These are phyloP conservation scores for Claviceps digitariae DNA, from an alignment of 2,329 filamentous ascomycete genomes.

Conservation along the genomic window DNA sequence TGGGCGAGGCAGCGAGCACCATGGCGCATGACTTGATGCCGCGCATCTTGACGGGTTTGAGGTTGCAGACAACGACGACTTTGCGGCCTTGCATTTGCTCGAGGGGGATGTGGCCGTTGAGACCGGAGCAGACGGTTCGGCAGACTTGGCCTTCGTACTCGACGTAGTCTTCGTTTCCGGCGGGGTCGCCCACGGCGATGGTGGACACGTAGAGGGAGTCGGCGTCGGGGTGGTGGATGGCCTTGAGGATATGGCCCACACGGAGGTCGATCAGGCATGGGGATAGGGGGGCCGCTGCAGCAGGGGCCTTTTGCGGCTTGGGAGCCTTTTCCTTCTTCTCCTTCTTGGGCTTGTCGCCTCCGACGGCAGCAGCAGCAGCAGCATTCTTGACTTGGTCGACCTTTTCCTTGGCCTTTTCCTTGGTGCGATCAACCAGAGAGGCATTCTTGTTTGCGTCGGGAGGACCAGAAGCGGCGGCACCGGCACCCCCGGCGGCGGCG, in stretches of 20 bases:
- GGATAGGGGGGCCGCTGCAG: conserved; percentile 62
- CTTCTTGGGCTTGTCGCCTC: conserved; percentile 47
- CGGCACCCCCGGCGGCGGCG: conserved; percentile 48
- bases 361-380: conserved; percentile 19
- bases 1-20: conserved; percentile 91
- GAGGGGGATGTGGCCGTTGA: conserved; percentile 84
- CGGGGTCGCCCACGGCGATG: conserved; percentile 81
- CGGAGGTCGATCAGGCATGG: conserved; percentile 85
- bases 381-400: conserved; percentile 34
- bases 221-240: conserved; percentile 88
- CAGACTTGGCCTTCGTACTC: conserved; percentile 86
- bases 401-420: conserved; percentile 43
- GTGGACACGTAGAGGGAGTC: conserved; percentile 93
- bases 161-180: conserved; percentile 68
- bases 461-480: conserved; percentile 29
- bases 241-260: conserved; percentile 94
- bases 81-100: conserved; percentile 96
- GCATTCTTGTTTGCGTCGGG: conserved; percentile 24
- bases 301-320: conserved; percentile 55
- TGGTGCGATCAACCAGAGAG: conserved; percentile 45
- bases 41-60: conserved; percentile 99
- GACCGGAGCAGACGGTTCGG: conserved; percentile 90
- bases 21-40: conserved; percentile 68
- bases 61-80: conserved; percentile 89
- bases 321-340: conserved; percentile 85